These are phyloP conservation scores for Colletotrichum sp. DNA, from an alignment of 2,329 filamentous ascomycete genomes.

Conservation along the genomic window DNA sequence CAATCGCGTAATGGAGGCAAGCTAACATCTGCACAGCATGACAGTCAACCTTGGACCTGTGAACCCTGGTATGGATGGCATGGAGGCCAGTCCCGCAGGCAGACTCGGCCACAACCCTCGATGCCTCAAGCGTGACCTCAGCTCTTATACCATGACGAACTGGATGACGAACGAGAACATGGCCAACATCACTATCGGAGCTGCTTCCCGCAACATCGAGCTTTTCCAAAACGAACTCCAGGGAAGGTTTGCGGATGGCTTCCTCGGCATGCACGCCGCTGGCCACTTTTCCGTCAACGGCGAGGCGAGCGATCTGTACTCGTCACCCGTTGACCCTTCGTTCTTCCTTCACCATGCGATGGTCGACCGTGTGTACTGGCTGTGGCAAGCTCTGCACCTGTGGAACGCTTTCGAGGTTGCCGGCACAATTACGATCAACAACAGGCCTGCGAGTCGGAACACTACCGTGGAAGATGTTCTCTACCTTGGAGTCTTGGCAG, in stretches of 20 bases:
- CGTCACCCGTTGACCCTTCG: constrained; percentile 32
- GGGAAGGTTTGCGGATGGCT: constrained; percentile 25
- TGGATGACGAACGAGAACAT: constrained; percentile 21
- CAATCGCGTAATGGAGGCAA: constrained; percentile 34
- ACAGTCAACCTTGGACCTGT: constrained; percentile 41
- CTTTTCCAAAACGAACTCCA: constrained; percentile 41
- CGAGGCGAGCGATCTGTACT: constrained; percentile 35
- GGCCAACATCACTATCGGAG: constrained; percentile 31
- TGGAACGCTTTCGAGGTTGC: constrained; percentile 20
- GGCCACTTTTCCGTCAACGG: constrained; percentile 44
- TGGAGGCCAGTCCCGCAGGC: not conserved
- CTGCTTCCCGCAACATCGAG: constrained; percentile 30
- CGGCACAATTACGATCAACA: constrained; percentile 25
- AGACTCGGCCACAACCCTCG: constrained; percentile 47
- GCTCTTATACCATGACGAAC: constrained; percentile 29
- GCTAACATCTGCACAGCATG: constrained; percentile 41
- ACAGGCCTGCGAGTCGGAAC: constrained; percentile 24
- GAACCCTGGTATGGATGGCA: constrained; percentile 35
- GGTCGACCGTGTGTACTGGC: constrained; percentile 32
- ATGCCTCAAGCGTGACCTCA: constrained; percentile 48
- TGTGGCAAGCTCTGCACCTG: constrained; percentile 30
- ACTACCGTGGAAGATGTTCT: constrained; percentile 27
- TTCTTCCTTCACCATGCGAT: constrained; percentile 31
- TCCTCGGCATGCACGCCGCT: constrained; percentile 39
- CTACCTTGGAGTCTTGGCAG: constrained; percentile 28